Evolutionary conservation across 306 rosid genomes (phyloP).

Genomic region (Argentina anserina): DNA sequence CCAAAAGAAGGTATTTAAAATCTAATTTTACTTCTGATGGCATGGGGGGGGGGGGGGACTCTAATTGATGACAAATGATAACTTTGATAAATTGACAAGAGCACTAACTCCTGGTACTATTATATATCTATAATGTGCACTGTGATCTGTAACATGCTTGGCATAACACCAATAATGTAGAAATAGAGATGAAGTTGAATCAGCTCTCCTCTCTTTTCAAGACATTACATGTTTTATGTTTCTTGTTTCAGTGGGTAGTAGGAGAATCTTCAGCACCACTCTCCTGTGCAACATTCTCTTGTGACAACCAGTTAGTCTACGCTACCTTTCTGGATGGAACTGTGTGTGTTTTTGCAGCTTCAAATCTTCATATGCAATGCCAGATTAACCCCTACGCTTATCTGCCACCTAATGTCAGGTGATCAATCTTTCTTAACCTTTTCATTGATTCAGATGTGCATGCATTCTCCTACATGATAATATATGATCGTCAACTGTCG

Average conservation of each 20-base stretch:
- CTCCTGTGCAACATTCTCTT: slow-evolving; percentile 78
- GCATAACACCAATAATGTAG: background rate
- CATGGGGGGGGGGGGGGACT: too few relatives aligned
- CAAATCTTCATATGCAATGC: slow-evolving; percentile 65
- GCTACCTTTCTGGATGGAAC: slow-evolving; percentile 74
- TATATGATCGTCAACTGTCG: background rate
- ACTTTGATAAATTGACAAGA: background rate
- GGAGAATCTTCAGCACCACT: slow-evolving; percentile 64
- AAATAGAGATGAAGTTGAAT: background rate
- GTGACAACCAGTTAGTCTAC: slow-evolving; percentile 75
- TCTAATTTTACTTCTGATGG: background rate
- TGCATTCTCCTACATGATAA: background rate
- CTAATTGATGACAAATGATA: background rate
- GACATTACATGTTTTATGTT: slow-evolving; percentile 5
- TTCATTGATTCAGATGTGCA: background rate
- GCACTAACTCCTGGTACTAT: background rate
- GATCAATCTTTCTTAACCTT: slow-evolving; percentile 1
- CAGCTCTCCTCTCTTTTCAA: background rate
- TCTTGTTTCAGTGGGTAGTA: slow-evolving; percentile 62
- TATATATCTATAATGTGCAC: background rate
- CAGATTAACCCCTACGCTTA: slow-evolving; percentile 76
- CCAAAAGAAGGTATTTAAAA: slow-evolving; percentile 52
- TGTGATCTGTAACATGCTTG: background rate
- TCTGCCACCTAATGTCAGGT: slow-evolving; percentile 70
- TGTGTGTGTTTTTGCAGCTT: slow-evolving; percentile 51